Conservation (phyloP, 2,329 filamentous ascomycete genomes). For the Pseudocercospora cruenta region DNA sequence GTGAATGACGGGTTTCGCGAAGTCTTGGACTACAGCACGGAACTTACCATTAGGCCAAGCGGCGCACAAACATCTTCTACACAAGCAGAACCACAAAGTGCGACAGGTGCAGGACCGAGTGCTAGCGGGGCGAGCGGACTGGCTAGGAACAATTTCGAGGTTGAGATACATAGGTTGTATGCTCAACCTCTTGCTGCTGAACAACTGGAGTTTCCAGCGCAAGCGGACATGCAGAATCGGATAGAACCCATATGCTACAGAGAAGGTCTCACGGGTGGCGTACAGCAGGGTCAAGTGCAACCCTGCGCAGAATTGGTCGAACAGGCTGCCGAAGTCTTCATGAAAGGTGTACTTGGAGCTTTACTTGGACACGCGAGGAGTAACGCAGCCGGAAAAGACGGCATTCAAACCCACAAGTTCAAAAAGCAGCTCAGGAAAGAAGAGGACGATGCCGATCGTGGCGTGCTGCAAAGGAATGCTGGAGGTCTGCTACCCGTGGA, state of each 20-base stretch:
- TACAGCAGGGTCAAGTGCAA: slow-evolving; percentile 40
- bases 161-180: slow-evolving; percentile 68
- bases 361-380: slow-evolving; percentile 62
- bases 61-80: slow-evolving; percentile 13
- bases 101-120: slow-evolving; percentile 21
- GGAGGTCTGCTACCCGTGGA: slow-evolving; percentile 80
- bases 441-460: slow-evolving; percentile 72
- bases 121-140: slow-evolving; percentile 15
- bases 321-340: slow-evolving; percentile 63
- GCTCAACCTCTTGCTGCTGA: slow-evolving; percentile 63
- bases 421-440: slow-evolving; percentile 73
- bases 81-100: slow-evolving; percentile 29
- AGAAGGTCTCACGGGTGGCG: slow-evolving; percentile 57
- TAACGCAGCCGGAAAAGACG: slow-evolving; percentile 48
- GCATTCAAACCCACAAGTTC: slow-evolving; percentile 77
- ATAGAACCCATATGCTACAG: slow-evolving; percentile 70
- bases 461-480: slow-evolving; percentile 73
- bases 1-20: slow-evolving; percentile 32
- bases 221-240: slow-evolving; percentile 59
- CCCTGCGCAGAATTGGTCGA: slow-evolving; percentile 63
- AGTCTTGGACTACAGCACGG: slow-evolving; percentile 33
- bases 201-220: slow-evolving; percentile 65
- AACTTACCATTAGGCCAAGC: slow-evolving; percentile 34
- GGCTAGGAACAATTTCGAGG: slow-evolving; percentile 59
- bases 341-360: slow-evolving; percentile 62